phyloP scores from a whole-genome alignment of 1,284 basidiomycete genomes.

The Ceratobasidium papillatum region DNA sequence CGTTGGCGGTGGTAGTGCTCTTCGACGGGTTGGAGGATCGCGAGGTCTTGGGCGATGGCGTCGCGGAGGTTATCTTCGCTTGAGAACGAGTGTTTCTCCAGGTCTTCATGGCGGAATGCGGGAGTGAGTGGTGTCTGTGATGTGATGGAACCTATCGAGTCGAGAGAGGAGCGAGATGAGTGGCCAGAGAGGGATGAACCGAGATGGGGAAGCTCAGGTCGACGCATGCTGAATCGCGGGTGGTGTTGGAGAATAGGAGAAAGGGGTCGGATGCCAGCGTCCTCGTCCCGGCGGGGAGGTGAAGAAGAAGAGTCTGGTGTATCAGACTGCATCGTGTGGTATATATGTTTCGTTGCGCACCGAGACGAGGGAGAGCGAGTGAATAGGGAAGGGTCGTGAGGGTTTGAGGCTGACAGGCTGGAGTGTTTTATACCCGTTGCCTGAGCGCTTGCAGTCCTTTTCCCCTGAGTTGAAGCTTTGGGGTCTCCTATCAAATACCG shows the following conservation, averaged over 20 bases:
- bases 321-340: not conserved
- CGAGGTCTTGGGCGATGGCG: conserved; percentile 15
- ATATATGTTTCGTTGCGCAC: not conserved
- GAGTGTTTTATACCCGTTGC: not conserved
- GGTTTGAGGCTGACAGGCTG: not conserved
- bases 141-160: not conserved
- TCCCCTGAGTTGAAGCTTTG: too few species aligned
- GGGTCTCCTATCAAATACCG: too few species aligned
- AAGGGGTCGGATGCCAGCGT: not conserved
- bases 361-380: not conserved
- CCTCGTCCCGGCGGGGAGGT: not conserved
- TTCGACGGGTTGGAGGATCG: conserved; percentile 11
- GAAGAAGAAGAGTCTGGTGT: not conserved
- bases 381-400: not conserved
- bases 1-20: conserved; percentile 33
- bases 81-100: conserved; percentile 23
- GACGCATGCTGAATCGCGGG: not conserved
- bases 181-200: not conserved
- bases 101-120: not conserved
- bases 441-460: too few species aligned
- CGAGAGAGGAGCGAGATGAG: conserved; percentile 4
- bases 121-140: conserved; percentile 12
- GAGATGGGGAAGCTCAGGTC: not conserved
- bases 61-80: conserved; percentile 2
- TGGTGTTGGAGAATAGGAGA: not conserved